These are phyloP conservation scores for Fraxinus platypoda DNA, from an alignment of 305 asterid genomes.

Conservation along the genomic window DNA sequence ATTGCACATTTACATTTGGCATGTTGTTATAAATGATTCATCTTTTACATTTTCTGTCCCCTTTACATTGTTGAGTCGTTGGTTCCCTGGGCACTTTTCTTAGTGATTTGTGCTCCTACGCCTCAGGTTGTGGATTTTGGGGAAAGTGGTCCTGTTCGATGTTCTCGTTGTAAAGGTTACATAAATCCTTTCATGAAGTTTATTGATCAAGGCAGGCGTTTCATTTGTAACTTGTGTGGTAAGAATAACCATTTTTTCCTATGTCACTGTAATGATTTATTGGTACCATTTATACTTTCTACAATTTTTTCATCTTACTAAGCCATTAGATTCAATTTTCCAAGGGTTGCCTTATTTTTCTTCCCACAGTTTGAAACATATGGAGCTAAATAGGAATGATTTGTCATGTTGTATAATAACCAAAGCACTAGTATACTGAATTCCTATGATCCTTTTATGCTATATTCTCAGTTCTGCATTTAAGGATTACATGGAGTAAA, in stretches of 20 bases:
- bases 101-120: not conserved
- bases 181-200: constrained; percentile 95
- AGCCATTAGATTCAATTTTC: not conserved
- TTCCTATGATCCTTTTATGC: not conserved
- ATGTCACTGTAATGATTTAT: not conserved
- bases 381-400: not conserved
- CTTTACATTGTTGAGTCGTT: not conserved
- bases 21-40: not conserved
- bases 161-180: constrained; percentile 98
- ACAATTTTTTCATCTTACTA: not conserved
- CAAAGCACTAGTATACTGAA: not conserved
- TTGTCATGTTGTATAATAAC: not conserved
- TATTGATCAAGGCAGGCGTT: constrained; percentile 89
- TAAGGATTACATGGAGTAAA: not conserved
- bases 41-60: not conserved
- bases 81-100: not conserved
- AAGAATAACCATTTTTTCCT: constrained; percentile 29
- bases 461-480: not conserved
- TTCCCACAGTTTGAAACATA: not conserved
- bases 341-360: not conserved
- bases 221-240: constrained; percentile 98
- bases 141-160: constrained; percentile 97
- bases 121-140: constrained; percentile 94
- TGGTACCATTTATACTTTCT: not conserved
- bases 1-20: not conserved